These are phyloP conservation scores for Boletus sensibilis DNA, from an alignment of 768 basidiomycete species.

Conservation along the genomic window DNA sequence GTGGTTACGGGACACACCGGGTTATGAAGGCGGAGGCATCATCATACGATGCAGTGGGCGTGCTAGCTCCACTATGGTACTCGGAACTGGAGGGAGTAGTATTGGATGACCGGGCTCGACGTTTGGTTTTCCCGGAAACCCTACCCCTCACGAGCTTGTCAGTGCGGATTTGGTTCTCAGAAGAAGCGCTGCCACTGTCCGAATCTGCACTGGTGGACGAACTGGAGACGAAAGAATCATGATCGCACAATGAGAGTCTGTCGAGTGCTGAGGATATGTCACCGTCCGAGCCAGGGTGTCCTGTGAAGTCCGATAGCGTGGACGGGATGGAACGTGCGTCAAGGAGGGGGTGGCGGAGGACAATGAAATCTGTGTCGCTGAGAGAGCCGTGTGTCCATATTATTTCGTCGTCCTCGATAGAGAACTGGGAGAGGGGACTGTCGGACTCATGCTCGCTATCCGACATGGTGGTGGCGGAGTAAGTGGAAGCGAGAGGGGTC, in stretches of 20 bases:
- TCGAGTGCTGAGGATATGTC: slow-evolving; percentile 15
- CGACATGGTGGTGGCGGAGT: slow-evolving; percentile 8
- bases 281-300: slow-evolving; percentile 9
- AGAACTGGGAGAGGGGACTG: slow-evolving; percentile 13
- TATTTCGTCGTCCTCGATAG: slow-evolving; percentile 26
- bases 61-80: slow-evolving; percentile 8
- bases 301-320: slow-evolving; percentile 7
- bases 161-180: not conserved
- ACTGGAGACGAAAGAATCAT: slow-evolving; percentile 1
- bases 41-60: slow-evolving; percentile 21
- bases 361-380: slow-evolving; percentile 25
- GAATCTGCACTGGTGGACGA: slow-evolving; percentile 9
- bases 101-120: not conserved
- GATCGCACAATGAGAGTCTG: slow-evolving; percentile 17
- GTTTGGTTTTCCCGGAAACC: slow-evolving; percentile 1
- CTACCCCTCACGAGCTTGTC: not conserved
- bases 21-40: slow-evolving; percentile 31
- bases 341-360: slow-evolving; percentile 21
- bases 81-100: slow-evolving; percentile 6
- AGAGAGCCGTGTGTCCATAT: slow-evolving; percentile 13
- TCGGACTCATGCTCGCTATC: slow-evolving; percentile 7
- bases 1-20: slow-evolving; percentile 12
- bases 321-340: slow-evolving; percentile 15
- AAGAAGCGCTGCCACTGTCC: not conserved
- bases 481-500: not conserved